Evolutionary conservation across 2,329 filamentous ascomycete species (phyloP), one percentile per base, ranked within the genome.

Genomic region (Ceratocystis destructans): DNA sequence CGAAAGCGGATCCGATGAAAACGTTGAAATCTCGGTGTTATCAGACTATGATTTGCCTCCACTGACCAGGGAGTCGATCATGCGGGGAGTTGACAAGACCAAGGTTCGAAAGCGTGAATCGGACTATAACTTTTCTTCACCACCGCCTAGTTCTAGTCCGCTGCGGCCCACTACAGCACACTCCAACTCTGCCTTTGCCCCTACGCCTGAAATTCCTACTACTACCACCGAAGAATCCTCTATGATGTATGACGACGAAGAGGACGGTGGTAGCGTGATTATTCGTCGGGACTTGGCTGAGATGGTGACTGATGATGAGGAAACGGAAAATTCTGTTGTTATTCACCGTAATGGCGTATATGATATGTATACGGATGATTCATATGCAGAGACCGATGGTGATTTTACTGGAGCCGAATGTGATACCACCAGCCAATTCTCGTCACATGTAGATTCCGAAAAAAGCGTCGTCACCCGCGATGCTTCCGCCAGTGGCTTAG

Each of bases 61-160:
- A 10, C 96, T 97, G 72, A 96, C 93, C 7, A 85, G 93, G 46
- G 94, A 97, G 74, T 96, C 92, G 0, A 97, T 97, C 71, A 79
- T 97, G 71, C 87, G 89, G 64, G 90, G 93, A 69, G 87, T 96
- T 66, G 90, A 94, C 73, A 89, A 81, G 61, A 82, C 80, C 71
- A 76, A 79, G 68, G 71, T 75, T 61, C 79, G 82, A 57, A 82
- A 85, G 22, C 76, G 79, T 67, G 80, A 85, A 65, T 83, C 86
- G 3, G 83, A 86, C 67, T 86, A 83, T 69, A 82, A 82, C 71
- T 84, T 87, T 71, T 85, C 83, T 2, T 85, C 85, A 1, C 83
- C 84, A 1, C 76, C 78, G n/a, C 78, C 81, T 1, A 81, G 80
- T 68, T 84, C 83, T 1, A 85, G 77, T 70, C 81, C 83, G 12